These are phyloP conservation scores for Ricinus communis DNA, from an alignment of 345 rosid species.

Conservation along the genomic window DNA sequence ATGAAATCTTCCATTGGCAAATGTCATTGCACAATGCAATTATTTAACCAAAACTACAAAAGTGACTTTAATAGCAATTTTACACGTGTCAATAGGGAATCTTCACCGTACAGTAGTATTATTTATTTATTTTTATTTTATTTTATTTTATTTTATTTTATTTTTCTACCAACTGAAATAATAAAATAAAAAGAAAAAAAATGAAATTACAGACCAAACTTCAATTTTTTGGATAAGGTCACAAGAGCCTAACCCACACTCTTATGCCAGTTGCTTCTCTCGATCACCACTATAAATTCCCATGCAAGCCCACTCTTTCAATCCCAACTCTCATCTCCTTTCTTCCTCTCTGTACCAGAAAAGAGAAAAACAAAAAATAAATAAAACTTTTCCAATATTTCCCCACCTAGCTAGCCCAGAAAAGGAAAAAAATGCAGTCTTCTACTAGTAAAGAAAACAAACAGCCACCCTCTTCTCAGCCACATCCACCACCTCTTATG, in stretches of 20 bases:
- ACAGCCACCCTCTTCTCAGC: neutral
- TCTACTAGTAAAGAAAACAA: slow-evolving; percentile 7
- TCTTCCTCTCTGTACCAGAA: neutral
- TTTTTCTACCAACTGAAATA: too few species aligned
- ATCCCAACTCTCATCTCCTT: neutral
- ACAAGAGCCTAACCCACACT: neutral
- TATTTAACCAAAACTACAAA: too few species aligned
- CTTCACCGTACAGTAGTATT: neutral
- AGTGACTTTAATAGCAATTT: neutral
- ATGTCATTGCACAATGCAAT: too few species aligned
- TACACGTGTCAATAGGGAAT: slow-evolving; percentile 12
- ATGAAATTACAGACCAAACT: neutral
- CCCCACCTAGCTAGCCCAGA: neutral
- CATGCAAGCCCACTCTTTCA: slow-evolving; percentile 10
- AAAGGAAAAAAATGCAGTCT: slow-evolving; percentile 1
- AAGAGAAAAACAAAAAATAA: too few species aligned
- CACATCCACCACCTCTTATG: neutral
- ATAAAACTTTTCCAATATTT: too few species aligned
- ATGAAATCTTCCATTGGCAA: neutral
- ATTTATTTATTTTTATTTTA: neutral
- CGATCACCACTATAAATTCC: slow-evolving; percentile 10
- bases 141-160: too few species aligned
- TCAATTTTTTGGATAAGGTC: slow-evolving; percentile 18
- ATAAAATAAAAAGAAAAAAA: too few species aligned
- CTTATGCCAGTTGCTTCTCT: neutral